Conservation (phyloP, 352 stramenopile species). For the Blastocystis sp. region DNA sequence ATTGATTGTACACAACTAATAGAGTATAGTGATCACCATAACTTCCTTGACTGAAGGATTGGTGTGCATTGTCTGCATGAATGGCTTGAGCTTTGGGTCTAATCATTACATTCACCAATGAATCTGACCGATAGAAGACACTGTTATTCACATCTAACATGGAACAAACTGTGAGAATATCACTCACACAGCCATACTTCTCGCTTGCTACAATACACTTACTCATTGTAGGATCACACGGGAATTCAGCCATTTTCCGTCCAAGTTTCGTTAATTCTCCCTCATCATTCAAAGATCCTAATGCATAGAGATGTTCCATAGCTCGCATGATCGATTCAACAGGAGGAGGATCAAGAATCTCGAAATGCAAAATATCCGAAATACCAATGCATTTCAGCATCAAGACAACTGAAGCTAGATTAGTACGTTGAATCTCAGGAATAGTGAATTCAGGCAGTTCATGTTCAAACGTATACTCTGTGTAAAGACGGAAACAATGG, state of each 20-base stretch:
- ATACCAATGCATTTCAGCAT: conserved; percentile 98
- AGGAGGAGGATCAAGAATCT: conserved; percentile 98
- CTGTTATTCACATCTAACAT: conserved; percentile 96
- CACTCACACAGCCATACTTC: conserved; percentile 79
- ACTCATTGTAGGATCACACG: conserved; percentile 85
- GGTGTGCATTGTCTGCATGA: conserved; percentile 90
- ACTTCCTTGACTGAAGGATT: conserved; percentile 89
- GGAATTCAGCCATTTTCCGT: conserved; percentile 88
- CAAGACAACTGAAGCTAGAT: conserved; percentile 92
- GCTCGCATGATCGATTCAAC: conserved; percentile 93
- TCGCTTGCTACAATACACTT: conserved; percentile 83
- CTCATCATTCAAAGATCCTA: conserved; percentile 94
- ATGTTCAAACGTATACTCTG: conserved; percentile 86
- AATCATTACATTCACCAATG: background rate
- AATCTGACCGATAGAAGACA: conserved; percentile 85
- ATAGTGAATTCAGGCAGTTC: conserved; percentile 95
- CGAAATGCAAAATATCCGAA: conserved; percentile 96
- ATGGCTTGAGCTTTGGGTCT: conserved; percentile 92
- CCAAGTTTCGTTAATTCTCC: conserved; percentile 92
- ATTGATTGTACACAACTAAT: conserved; percentile 93
- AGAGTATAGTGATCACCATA: conserved; percentile 89
- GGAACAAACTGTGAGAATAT: conserved; percentile 89
- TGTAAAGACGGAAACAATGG: conserved; percentile 98
- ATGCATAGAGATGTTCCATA: conserved; percentile 93
- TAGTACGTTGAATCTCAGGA: conserved; percentile 92